Conservation (phyloP, 192 early-diverging fungal genomes). For the Obelidium mucronatum region DNA sequence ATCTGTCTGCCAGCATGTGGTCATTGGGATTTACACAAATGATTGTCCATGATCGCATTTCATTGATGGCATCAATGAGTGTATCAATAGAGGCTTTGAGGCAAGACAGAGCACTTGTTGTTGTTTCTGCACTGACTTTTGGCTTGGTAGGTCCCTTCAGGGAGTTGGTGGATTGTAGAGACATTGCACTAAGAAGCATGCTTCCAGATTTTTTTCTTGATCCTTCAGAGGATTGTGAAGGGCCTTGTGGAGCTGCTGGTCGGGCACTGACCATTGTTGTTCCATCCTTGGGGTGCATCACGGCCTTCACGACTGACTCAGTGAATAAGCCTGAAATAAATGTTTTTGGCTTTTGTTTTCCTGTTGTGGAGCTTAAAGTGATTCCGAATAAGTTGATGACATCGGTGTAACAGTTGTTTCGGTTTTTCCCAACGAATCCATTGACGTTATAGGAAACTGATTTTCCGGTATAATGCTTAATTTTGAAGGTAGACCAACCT, state of each 20-base stretch:
- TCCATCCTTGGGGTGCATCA: slow-evolving; percentile 82
- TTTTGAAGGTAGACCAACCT: slow-evolving; percentile 69
- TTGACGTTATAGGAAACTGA: slow-evolving; percentile 70
- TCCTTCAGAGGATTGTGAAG: slow-evolving; percentile 46
- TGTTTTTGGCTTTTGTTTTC: slow-evolving; percentile 69
- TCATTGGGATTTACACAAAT: slow-evolving; percentile 71
- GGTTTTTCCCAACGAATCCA: slow-evolving; percentile 79
- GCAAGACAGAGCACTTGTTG: neutral
- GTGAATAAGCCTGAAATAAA: slow-evolving; percentile 82
- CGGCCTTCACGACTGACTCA: slow-evolving; percentile 73
- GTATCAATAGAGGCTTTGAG: slow-evolving; percentile 36
- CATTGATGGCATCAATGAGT: slow-evolving; percentile 30
- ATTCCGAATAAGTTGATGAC: slow-evolving; percentile 88
- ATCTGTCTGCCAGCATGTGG: slow-evolving; percentile 60
- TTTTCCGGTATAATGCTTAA: slow-evolving; percentile 81
- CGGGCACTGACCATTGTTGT: slow-evolving; percentile 83
- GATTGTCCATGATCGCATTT: slow-evolving; percentile 37
- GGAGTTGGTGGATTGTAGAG: slow-evolving; percentile 16
- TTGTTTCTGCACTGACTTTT: slow-evolving; percentile 2
- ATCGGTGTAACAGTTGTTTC: slow-evolving; percentile 80
- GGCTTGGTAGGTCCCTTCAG: slow-evolving; percentile 4
- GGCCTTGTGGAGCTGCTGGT: slow-evolving; percentile 69
- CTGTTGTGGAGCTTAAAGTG: slow-evolving; percentile 46
- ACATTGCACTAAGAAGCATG: slow-evolving; percentile 16
- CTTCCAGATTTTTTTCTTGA: slow-evolving; percentile 14